Base-by-base conservation (phyloP, 164 flowering plant genomes). In the Berberis thunbergii region DNA sequence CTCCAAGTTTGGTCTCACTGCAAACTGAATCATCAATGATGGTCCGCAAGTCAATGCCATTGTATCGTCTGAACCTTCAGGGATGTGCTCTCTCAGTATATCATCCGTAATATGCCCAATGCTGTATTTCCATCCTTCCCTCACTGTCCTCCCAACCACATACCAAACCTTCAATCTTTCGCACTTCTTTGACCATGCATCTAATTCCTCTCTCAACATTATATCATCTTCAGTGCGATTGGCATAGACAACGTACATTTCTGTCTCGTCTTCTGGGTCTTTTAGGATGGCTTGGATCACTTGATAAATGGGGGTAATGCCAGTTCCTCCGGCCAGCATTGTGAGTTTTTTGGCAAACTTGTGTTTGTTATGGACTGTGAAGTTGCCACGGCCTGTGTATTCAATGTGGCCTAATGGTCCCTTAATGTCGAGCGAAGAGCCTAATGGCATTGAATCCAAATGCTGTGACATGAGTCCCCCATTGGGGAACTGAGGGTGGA, bases 381-480 rank as follows among this genome's bases (percentile, higher is more conserved):
- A 91, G 65, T 79, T 76, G 0, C 99, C 97, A 0, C 74, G 74
- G 2, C 96, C 94, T 0, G 64, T 73, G 74, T 95, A 91, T 67
- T 95, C 97, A 3, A 95, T 84, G 75, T 95, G 97, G 1, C 99
- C 99, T 9, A 86, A 49, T 1, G 99, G 97, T 39, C 99, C 99
- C 72, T 95, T 95, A 12, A 91, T 76, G 41, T 88, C 94, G 0
- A 91, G 2, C 0, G 48, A 42, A 1, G 90, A 69, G 1, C 89
- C 96, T 0, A 91, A 0, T 1, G 82, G 60, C 6, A 95, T 76
- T 0, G 86, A 80, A 45, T 91, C 97, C 4, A 95, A 67, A 68
- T 86, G 58, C 64, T 91, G 97, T 1, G 97, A 84, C 97, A 95
- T 83, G 5, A 80, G 54, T 41, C 99, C 99, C 0, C 97, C 99